Evolutionary conservation across 2,329 filamentous ascomycete genomes (phyloP).

Genomic region (Didymella lethalis): DNA sequence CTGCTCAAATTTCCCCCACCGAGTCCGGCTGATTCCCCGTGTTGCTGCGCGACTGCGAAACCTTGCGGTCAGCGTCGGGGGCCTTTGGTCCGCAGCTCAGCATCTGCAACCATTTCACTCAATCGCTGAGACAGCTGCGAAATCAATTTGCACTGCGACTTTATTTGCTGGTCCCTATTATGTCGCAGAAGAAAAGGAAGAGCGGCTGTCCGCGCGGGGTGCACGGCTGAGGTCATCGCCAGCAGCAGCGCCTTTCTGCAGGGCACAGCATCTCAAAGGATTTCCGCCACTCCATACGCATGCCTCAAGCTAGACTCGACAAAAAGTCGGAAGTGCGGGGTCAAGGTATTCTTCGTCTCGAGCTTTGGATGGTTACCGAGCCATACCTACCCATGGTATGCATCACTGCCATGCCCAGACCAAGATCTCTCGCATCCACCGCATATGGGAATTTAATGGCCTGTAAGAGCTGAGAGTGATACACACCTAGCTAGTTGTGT

Average conservation of each 20-base stretch:
- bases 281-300: neutral
- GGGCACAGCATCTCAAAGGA: neutral
- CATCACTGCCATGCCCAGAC: conserved; percentile 12
- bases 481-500: conserved; percentile 19
- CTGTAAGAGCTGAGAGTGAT: conserved; percentile 23
- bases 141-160: neutral
- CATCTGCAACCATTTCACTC: neutral
- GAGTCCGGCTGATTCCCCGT: conserved; percentile 17
- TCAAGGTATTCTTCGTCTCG: neutral
- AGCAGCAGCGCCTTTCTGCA: neutral
- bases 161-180: neutral
- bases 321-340: conserved; percentile 2
- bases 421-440: conserved; percentile 9
- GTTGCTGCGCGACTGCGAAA: neutral
- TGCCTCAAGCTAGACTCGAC: neutral
- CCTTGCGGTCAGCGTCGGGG: conserved; percentile 1
- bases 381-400: neutral
- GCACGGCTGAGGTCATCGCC: conserved; percentile 4
- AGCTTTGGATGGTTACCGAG: neutral
- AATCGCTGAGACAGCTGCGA: neutral
- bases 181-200: neutral
- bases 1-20: neutral
- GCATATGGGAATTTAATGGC: conserved; percentile 10
- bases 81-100: neutral
- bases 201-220: neutral